Conservation (phyloP, 2,329 filamentous ascomycete genomes). For the Fragosphaeria purpurea region DNA sequence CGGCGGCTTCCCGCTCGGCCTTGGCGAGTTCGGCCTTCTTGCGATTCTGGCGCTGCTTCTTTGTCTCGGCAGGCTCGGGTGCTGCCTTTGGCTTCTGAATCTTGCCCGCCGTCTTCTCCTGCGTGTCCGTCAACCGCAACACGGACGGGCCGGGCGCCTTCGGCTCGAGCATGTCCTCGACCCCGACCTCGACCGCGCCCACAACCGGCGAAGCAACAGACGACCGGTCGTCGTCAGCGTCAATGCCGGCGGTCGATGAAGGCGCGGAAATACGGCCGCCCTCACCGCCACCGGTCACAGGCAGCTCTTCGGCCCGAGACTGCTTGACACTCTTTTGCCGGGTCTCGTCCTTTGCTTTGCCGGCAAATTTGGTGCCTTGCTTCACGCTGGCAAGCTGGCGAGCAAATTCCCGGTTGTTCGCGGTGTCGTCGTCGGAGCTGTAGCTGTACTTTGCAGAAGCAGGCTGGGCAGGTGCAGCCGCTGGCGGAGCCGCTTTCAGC, state of each 20-base stretch:
- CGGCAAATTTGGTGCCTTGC: constrained; percentile 53
- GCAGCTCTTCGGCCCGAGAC: constrained; percentile 45
- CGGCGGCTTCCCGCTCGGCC: constrained; percentile 62
- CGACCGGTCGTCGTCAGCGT: constrained; percentile 75
- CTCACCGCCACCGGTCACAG: constrained; percentile 23
- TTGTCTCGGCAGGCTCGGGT: constrained; percentile 64
- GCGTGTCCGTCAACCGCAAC: constrained; percentile 62
- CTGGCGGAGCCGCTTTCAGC: constrained; percentile 24
- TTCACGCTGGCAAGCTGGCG: constrained; percentile 61
- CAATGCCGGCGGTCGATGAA: constrained; percentile 62
- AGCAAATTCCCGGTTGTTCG: constrained; percentile 60
- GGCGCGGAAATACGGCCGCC: constrained; percentile 42
- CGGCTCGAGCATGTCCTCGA: constrained; percentile 88
- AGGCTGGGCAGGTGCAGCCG: constrained; percentile 8
- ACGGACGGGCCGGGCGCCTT: constrained; percentile 58
- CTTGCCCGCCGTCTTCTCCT: constrained; percentile 46
- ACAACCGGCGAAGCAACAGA: constrained; percentile 56
- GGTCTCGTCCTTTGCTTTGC: constrained; percentile 49
- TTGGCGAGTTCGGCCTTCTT: constrained; percentile 79
- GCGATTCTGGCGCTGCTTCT: constrained; percentile 92
- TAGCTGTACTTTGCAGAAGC: constrained; percentile 18
- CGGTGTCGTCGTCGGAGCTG: constrained; percentile 43
- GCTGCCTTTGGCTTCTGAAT: constrained; percentile 47
- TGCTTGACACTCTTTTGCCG: constrained; percentile 62
- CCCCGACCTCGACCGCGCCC: constrained; percentile 46